A percentile compares a stretch with the other conserved stretches of the same genome.
Conservation (phyloP, 2,329 filamentous ascomycete species). For the Microsporum ferrugineum region DNA sequence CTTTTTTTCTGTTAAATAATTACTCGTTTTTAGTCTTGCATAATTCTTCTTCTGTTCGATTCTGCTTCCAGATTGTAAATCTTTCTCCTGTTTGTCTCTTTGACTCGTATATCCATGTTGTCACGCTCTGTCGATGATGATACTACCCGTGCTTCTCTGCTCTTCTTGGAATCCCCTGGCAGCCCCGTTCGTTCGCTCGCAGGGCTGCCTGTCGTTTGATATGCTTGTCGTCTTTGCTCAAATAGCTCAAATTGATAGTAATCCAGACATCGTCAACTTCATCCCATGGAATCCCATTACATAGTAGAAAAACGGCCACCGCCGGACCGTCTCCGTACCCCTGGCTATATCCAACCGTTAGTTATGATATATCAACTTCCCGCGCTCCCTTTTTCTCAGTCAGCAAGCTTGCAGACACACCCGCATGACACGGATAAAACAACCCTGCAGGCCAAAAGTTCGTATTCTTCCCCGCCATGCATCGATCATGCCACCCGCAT, state of each 20-base stretch:
- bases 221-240: not conserved
- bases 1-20: not conserved
- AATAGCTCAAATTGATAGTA: not conserved
- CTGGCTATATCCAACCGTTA: not conserved
- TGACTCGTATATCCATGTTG: not conserved
- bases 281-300: not conserved
- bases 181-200: not conserved
- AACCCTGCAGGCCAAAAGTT: not conserved
- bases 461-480: not conserved
- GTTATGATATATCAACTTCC: not conserved
- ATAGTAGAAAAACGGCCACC: too few relatives aligned
- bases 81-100: not conserved
- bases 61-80: not conserved
- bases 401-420: not conserved
- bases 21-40: not conserved
- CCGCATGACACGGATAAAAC: not conserved
- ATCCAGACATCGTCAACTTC: not conserved
- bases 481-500: not conserved
- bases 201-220: not conserved
- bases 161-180: not conserved
- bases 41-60: slow-evolving; percentile 1
- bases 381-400: not conserved
- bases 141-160: not conserved
- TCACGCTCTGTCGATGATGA: not conserved
- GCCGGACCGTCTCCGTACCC: not conserved